Evolutionary conservation across 371 early-diverging fungal species (phyloP), one percentile per base, ranked within the genome.

Genomic region (Mucor saturninus): DNA sequence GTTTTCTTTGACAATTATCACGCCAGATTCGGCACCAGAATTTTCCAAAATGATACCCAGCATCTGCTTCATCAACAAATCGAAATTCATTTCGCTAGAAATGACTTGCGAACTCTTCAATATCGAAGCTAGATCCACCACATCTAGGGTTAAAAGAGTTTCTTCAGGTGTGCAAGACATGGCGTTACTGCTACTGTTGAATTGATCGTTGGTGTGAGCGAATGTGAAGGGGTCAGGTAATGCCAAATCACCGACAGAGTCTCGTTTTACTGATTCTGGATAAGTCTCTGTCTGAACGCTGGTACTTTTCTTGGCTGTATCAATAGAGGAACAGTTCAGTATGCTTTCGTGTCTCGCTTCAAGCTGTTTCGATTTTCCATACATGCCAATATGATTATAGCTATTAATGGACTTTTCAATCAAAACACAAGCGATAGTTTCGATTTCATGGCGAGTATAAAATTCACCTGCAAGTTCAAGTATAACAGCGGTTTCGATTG

Each of bases 51-150:
- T 77, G 35, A 82, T 81, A 21, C 67, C 76, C n/a, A 82, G 56
- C 79, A 82, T 77, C 49, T 82, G 79, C 39, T 79, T 75, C 76
- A 82, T 69, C 15, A 82, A 38, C 8, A 79, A 48, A n/a, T 82
- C 79, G 62, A 79, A 82, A 39, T 82, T 82, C 82, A 82, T 79
- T 52, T 82, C 82, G 35, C 82, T 82, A 5, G 82, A 82, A 21
- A 82, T 79, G 11, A 82, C 73, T 37, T 82, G 82, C 3, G 76
- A 75, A 42, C 82, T 82, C 61, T 82, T 82, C 37, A 82, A 61
- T 28, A 82, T 81, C 0, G 82, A 77, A 3, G 77, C 79, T 30
- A 82, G 54, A 59, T 82, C 79, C 5, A 77, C 79, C 4, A 82
- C 73, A 38, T 82, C 82, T 54, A 82, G 49, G 2, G 77, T 66